Conservation (phyloP, 2,329 filamentous ascomycete genomes). For the Berkeleyomyces rouxiae region DNA sequence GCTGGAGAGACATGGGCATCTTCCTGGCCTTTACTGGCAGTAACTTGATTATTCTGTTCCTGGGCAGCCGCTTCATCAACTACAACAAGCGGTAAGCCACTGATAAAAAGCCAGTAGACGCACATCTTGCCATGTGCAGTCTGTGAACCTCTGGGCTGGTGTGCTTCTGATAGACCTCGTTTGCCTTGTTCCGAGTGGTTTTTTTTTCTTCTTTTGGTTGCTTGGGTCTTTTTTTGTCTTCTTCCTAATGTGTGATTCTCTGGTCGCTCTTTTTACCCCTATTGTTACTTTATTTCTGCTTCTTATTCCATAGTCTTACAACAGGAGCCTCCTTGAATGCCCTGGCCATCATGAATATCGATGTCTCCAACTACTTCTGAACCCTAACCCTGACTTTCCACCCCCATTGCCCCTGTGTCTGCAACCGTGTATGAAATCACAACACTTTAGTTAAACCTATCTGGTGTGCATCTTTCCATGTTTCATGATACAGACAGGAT, state of each 20-base stretch:
- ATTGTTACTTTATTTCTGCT: neutral
- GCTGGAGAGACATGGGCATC: conserved; percentile 76
- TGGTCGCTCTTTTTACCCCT: neutral
- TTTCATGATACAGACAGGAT: neutral
- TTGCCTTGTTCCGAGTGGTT: neutral
- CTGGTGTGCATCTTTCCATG: neutral
- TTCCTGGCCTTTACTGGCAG: conserved; percentile 58
- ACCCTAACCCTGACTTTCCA: neutral
- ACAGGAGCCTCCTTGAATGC: neutral
- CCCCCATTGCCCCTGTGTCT: too few relatives aligned
- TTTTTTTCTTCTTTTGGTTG: neutral
- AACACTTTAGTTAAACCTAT: neutral
- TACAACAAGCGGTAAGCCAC: conserved; percentile 24
- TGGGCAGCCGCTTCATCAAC: conserved; percentile 36
- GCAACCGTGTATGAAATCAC: neutral
- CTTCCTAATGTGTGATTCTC: neutral
- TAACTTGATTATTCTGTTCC: conserved; percentile 49
- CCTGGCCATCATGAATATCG: neutral
- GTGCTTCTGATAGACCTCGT: neutral
- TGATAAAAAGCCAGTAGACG: neutral
- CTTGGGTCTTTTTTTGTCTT: neutral
- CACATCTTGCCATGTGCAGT: neutral
- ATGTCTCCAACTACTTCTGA: neutral
- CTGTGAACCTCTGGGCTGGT: neutral
- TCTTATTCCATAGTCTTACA: neutral